Conservation (phyloP, 192 early-diverging fungal genomes). For the Mortierella antarctica region DNA sequence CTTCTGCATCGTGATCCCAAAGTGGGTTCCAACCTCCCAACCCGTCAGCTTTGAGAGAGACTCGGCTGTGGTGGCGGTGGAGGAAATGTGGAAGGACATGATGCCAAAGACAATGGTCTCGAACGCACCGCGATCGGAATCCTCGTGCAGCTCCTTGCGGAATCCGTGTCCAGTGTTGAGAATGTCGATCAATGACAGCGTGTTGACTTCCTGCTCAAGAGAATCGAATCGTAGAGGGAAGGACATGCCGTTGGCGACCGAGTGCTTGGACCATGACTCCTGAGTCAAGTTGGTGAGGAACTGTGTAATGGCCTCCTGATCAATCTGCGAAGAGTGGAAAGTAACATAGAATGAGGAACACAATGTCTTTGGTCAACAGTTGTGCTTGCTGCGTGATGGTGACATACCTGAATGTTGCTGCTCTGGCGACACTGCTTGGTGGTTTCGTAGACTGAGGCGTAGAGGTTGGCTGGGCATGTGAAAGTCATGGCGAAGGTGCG, state of each 20-base stretch:
- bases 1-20: constrained; percentile 77
- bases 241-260: constrained; percentile 60
- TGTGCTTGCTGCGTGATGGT: background rate
- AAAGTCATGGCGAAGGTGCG: constrained; percentile 30
- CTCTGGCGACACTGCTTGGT: constrained; percentile 36
- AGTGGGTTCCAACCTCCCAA: constrained; percentile 72
- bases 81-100: constrained; percentile 86
- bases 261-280: constrained; percentile 55
- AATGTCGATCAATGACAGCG: constrained; percentile 78
- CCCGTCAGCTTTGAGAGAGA: constrained; percentile 68
- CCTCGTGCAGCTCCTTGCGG: constrained; percentile 70
- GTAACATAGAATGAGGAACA: background rate
- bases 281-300: constrained; percentile 43
- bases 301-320: constrained; percentile 23
- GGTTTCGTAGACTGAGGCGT: constrained; percentile 29
- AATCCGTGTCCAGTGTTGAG: constrained; percentile 86
- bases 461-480: constrained; percentile 42
- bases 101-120: constrained; percentile 84
- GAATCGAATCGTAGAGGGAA: constrained; percentile 85
- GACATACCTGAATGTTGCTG: constrained; percentile 42
- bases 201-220: constrained; percentile 79
- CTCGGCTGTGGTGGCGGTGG: constrained; percentile 65
- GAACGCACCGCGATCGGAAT: constrained; percentile 74
- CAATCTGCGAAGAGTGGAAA: constrained; percentile 18
- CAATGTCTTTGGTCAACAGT: background rate